A percentile compares a stretch with the other conserved stretches of the same genome.
Conservation (phyloP, 179 eudicot species). For the Beta macrorhiza region DNA sequence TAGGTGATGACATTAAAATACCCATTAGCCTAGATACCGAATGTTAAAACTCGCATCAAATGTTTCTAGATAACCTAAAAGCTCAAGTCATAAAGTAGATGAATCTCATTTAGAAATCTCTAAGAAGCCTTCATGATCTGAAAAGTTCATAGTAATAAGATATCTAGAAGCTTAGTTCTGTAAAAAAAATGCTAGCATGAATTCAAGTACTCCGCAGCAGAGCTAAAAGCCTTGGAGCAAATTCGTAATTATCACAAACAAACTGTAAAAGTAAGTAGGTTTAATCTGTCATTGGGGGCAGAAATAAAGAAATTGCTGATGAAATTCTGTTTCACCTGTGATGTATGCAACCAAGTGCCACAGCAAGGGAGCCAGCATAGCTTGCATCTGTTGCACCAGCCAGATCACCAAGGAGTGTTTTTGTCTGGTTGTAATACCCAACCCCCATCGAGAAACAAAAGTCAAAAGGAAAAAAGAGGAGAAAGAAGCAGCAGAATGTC, state of each 20-base stretch:
- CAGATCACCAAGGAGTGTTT: slow-evolving; percentile 71
- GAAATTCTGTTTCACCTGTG: slow-evolving; percentile 58
- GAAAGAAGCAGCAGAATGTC: neutral
- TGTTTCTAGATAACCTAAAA: neutral
- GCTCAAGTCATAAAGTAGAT: neutral
- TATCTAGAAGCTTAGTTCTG: neutral
- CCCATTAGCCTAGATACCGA: neutral
- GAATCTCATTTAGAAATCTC: neutral
- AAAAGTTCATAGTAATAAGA: neutral
- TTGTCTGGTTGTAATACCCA: slow-evolving; percentile 53
- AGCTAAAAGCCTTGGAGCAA: neutral
- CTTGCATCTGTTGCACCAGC: slow-evolving; percentile 54
- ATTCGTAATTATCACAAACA: too few species aligned
- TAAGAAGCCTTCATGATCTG: neutral
- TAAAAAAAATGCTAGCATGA: neutral
- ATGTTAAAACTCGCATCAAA: neutral
- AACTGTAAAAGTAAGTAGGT: too few species aligned
- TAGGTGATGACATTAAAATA: neutral
- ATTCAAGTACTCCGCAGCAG: neutral
- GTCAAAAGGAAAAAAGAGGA: neutral
- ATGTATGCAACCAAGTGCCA: slow-evolving; percentile 97
- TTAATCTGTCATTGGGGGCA: neutral
- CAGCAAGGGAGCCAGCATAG: slow-evolving; percentile 79
- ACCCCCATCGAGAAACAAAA: neutral
- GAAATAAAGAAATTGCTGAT: neutral